Evolutionary conservation across 495 filamentous ascomycete species (phyloP).

Genomic region (Neurospora terricola): DNA sequence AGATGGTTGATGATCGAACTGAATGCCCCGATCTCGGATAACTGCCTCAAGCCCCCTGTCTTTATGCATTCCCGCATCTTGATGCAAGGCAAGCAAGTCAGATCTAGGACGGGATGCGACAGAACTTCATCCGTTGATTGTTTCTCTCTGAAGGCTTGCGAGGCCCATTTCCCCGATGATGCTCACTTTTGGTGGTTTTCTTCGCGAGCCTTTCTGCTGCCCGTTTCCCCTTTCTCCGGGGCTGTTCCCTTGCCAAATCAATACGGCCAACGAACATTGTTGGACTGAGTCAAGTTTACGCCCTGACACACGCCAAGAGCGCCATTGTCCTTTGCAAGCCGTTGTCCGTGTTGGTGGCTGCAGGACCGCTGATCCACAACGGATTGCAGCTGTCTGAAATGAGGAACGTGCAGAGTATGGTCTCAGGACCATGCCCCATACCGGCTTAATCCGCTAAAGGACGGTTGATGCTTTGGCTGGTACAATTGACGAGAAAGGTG

Average conservation of each 20-base stretch:
- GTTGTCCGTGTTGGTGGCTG: neutral
- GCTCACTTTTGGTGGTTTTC: neutral
- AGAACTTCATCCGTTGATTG: neutral
- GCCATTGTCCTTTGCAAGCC: slow-evolving; percentile 4
- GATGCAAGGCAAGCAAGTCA: neutral
- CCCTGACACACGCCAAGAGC: neutral
- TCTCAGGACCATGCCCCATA: neutral
- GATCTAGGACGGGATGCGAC: neutral
- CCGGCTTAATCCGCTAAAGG: neutral
- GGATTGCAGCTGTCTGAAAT: slow-evolving; percentile 8
- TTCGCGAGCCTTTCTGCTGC: neutral
- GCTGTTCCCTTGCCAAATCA: neutral
- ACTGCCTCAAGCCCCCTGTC: neutral
- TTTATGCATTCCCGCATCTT: neutral
- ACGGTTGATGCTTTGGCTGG: neutral
- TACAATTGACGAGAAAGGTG: neutral
- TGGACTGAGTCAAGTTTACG: neutral
- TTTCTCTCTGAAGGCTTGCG: neutral
- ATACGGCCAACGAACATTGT: neutral
- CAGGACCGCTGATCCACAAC: slow-evolving; percentile 5
- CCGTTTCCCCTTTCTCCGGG: neutral
- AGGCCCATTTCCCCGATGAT: neutral
- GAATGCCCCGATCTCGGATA: neutral
- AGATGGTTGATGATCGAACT: neutral
- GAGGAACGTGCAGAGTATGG: neutral